Conservation (phyloP, 371 early-diverging fungal genomes). For the Saksenaea oblongispora region DNA sequence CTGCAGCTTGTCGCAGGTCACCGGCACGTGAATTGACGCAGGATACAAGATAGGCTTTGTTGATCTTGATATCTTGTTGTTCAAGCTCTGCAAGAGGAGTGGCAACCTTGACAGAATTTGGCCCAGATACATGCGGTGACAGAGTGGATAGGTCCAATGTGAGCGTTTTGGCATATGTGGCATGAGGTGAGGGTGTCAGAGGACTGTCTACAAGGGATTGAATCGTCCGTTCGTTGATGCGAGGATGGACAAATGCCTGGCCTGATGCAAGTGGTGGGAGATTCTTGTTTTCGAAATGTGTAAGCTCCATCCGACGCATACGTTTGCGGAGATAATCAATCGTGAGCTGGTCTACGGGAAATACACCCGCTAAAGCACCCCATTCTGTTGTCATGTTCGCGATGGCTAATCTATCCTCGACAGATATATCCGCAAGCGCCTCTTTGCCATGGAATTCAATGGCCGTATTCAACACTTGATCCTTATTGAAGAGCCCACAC, state of each 20-base stretch:
- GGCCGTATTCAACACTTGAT: conserved; percentile 93
- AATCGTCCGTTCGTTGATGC: conserved; percentile 72
- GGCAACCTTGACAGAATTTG: conserved; percentile 92
- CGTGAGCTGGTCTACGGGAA: conserved; percentile 86
- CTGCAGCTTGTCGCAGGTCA: conserved; percentile 90
- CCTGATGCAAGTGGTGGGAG: conserved; percentile 36
- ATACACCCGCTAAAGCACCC: conserved; percentile 96
- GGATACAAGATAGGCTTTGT: conserved; percentile 96
- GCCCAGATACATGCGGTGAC: conserved; percentile 90
- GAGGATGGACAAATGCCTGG: conserved; percentile 61
- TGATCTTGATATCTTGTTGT: conserved; percentile 68
- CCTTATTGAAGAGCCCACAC: conserved; percentile 82
- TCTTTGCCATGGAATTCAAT: conserved; percentile 87
- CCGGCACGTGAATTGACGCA: conserved; percentile 90
- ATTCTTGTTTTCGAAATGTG: conserved; percentile 56
- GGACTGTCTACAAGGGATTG: conserved; percentile 54
- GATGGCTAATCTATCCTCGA: conserved; percentile 93
- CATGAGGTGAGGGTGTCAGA: conserved; percentile 62
- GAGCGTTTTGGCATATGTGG: conserved; percentile 83
- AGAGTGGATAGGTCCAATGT: conserved; percentile 87
- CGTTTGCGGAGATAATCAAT: conserved; percentile 73
- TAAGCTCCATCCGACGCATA: conserved; percentile 56
- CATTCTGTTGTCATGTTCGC: conserved; percentile 99
- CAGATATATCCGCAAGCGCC: conserved; percentile 64
- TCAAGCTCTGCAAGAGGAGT: conserved; percentile 79